These are phyloP conservation scores for Auriscalpium orientale DNA, from an alignment of 768 basidiomycete genomes.

Conservation along the genomic window DNA sequence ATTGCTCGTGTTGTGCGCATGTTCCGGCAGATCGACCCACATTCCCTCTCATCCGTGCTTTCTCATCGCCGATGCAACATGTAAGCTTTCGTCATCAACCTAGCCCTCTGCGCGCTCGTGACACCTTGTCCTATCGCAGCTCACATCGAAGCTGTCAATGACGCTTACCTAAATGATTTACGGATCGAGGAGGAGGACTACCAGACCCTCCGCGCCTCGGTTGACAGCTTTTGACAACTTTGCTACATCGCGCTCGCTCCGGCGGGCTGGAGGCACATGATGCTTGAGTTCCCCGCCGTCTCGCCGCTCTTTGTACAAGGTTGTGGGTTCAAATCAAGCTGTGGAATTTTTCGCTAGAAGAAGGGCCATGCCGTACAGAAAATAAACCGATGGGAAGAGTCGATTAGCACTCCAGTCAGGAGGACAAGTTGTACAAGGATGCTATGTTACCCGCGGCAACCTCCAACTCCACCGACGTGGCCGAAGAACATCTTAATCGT, in stretches of 20 bases:
- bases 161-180: slow-evolving; percentile 96
- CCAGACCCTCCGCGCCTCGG: slow-evolving; percentile 94
- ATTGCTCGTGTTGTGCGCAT: slow-evolving; percentile 88
- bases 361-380: slow-evolving; percentile 46
- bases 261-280: slow-evolving; percentile 83
- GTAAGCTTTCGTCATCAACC: slow-evolving; percentile 34
- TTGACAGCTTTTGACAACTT: slow-evolving; percentile 99
- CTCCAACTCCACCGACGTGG: slow-evolving; percentile 81
- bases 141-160: slow-evolving; percentile 95
- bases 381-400: slow-evolving; percentile 94
- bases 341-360: background rate
- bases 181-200: slow-evolving; percentile 99
- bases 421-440: slow-evolving; percentile 96
- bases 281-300: slow-evolving; percentile 91
- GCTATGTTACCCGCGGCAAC: slow-evolving; percentile 87
- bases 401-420: slow-evolving; percentile 92
- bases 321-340: slow-evolving; percentile 20
- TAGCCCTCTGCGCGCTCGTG: too few relatives aligned
- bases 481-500: slow-evolving; percentile 79
- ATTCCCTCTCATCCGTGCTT: slow-evolving; percentile 94
- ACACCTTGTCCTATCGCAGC: slow-evolving; percentile 31
- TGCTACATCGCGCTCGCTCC: slow-evolving; percentile 79
- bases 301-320: slow-evolving; percentile 95
- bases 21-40: slow-evolving; percentile 92
- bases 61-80: slow-evolving; percentile 93